phyloP scores from a whole-genome alignment of 345 rosid genomes.

The Eucalyptus pauciflora region DNA sequence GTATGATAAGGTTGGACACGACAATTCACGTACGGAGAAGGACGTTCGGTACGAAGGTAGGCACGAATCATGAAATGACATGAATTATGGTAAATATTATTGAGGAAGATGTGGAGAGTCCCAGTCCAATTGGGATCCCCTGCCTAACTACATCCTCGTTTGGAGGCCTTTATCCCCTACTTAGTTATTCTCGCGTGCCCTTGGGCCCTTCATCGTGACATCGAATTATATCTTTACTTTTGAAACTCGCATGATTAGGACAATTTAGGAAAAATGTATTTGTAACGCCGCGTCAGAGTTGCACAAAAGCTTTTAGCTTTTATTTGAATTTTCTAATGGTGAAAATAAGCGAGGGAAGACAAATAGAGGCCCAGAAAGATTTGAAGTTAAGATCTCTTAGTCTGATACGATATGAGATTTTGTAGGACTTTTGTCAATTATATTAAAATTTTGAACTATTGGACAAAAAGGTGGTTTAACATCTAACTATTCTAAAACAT shows the following conservation, averaged over 20 bases:
- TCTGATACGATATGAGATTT: too few relatives aligned
- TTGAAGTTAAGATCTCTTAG: too few relatives aligned
- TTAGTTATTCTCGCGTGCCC: not conserved
- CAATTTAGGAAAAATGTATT: not conserved
- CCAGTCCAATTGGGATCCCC: not conserved
- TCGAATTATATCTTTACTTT: not conserved
- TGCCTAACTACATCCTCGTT: not conserved
- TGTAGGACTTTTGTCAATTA: accelerated
- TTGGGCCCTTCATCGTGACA: not conserved
- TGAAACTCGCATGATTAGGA: not conserved
- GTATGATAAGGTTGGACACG: not conserved
- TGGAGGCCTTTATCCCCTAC: not conserved
- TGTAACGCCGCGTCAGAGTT: not conserved
- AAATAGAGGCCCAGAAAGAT: accelerated
- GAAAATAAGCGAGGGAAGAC: too few relatives aligned
- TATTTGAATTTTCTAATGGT: not conserved
- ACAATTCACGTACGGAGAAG: not conserved
- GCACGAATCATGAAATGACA: not conserved
- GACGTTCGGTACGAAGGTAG: not conserved
- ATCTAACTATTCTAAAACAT: not conserved
- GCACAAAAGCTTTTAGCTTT: not conserved
- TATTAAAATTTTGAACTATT: accelerated
- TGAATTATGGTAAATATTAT: not conserved
- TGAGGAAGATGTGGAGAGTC: not conserved
- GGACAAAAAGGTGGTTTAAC: too few relatives aligned